Percentiles rank a stretch among this genome's conserved stretches.
phyloP scores from a whole-genome alignment of 106 monocot genomes.

The Acorus calamus region DNA sequence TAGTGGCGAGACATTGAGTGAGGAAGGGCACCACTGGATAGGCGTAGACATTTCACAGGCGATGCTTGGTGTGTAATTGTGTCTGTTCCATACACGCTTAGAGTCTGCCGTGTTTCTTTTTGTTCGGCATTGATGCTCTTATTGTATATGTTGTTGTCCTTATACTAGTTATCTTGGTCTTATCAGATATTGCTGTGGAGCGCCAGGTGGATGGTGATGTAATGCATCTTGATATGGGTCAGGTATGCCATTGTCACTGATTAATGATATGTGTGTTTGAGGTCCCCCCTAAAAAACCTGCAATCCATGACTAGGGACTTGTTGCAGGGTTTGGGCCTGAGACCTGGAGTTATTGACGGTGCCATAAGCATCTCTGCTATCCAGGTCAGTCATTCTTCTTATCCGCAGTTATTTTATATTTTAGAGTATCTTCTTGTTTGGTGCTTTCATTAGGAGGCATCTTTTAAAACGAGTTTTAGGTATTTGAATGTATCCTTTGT shows the following conservation, averaged over 20 bases:
- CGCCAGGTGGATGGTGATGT: slow-evolving; percentile 90
- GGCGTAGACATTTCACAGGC: slow-evolving; percentile 64
- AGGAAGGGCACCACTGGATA: slow-evolving; percentile 91
- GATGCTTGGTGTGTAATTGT: slow-evolving; percentile 57
- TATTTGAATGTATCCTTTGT: not conserved
- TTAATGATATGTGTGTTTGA: too few relatives aligned
- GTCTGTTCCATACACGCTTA: not conserved
- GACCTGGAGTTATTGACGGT: slow-evolving; percentile 85
- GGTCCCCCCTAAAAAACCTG: too few relatives aligned
- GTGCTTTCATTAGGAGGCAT: too few relatives aligned
- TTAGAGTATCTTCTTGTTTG: too few relatives aligned
- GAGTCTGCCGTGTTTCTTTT: slow-evolving; percentile 1
- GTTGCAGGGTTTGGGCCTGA: slow-evolving; percentile 69
- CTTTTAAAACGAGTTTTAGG: too few relatives aligned
- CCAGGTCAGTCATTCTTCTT: slow-evolving; percentile 46
- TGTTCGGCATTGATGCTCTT: not conserved
- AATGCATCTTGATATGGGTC: slow-evolving; percentile 88
- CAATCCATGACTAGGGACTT: not conserved
- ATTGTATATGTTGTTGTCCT: not conserved
- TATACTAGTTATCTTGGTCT: not conserved
- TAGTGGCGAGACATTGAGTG: slow-evolving; percentile 87
- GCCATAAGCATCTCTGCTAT: slow-evolving; percentile 94
- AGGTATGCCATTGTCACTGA: slow-evolving; percentile 29
- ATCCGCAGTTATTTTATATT: too few relatives aligned
- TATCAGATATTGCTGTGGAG: slow-evolving; percentile 80